Percentiles rank a stretch among this genome's conserved stretches.
These are phyloP conservation scores for Paramecium sexaurelia DNA, from an alignment of 73 alveolate genomes.

Conservation along the genomic window DNA sequence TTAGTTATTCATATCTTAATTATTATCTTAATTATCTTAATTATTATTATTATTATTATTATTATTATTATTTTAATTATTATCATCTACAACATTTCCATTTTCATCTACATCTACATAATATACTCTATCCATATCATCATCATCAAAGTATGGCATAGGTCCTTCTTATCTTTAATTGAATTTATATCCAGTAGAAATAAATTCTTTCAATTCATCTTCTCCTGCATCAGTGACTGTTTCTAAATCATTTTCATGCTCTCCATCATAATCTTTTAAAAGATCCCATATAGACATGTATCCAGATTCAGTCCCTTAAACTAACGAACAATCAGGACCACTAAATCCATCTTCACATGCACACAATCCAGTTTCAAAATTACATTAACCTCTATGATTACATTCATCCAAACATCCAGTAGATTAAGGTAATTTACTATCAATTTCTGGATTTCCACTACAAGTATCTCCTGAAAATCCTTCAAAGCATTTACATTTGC, in stretches of 20 bases:
- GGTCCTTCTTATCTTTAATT: slow-evolving; percentile 55
- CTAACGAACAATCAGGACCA: slow-evolving; percentile 53
- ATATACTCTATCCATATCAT: slow-evolving; percentile 46
- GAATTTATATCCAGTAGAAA: slow-evolving; percentile 38
- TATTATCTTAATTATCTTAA: not conserved
- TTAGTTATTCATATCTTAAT: not conserved
- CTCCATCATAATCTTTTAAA: slow-evolving; percentile 14
- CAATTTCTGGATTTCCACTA: not conserved
- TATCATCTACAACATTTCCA: not conserved
- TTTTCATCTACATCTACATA: slow-evolving; percentile 46
- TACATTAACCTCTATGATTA: slow-evolving; percentile 14
- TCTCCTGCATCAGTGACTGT: not conserved
- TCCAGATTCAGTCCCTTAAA: not conserved
- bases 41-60: not conserved
- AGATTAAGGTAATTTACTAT: not conserved
- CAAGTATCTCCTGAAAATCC: slow-evolving; percentile 61
- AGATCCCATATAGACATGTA: not conserved
- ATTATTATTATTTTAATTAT: not conserved
- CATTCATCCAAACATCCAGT: slow-evolving; percentile 36
- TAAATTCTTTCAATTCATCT: not conserved
- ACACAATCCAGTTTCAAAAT: slow-evolving; percentile 33
- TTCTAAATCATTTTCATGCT: not conserved
- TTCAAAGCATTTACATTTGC: slow-evolving; percentile 55
- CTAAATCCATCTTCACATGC: slow-evolving; percentile 55
- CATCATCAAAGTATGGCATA: slow-evolving; percentile 12